Evolutionary conservation across 2,329 filamentous ascomycete genomes (phyloP).

Genomic region (Emydomyces testavorans): DNA sequence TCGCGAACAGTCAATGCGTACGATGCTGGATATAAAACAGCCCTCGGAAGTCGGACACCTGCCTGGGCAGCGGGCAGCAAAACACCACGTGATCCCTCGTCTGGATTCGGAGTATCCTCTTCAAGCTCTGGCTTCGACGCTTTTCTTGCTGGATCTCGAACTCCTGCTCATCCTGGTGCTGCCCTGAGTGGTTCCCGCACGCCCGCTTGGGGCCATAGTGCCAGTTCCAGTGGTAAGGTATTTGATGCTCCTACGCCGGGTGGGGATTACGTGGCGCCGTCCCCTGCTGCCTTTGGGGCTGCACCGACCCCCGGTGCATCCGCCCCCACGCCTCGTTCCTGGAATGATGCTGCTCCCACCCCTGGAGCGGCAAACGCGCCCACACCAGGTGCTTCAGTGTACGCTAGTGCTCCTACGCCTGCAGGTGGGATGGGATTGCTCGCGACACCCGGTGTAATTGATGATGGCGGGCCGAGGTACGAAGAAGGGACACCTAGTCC

Average conservation of each 20-base stretch:
- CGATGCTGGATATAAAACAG: slow-evolving; percentile 57
- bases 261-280: slow-evolving; percentile 53
- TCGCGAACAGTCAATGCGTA: slow-evolving; percentile 49
- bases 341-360: slow-evolving; percentile 36
- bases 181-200: slow-evolving; percentile 40
- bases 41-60: slow-evolving; percentile 57
- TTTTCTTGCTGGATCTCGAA: slow-evolving; percentile 61
- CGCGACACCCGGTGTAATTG: slow-evolving; percentile 30
- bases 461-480: slow-evolving; percentile 34
- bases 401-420: slow-evolving; percentile 40
- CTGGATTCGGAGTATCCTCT: slow-evolving; percentile 45
- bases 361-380: slow-evolving; percentile 38
- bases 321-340: slow-evolving; percentile 42
- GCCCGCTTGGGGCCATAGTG: slow-evolving; percentile 33
- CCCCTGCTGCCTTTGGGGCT: slow-evolving; percentile 44
- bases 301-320: slow-evolving; percentile 60
- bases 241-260: slow-evolving; percentile 69
- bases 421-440: slow-evolving; percentile 27
- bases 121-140: slow-evolving; percentile 58
- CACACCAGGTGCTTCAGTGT: slow-evolving; percentile 34
- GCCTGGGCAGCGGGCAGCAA: slow-evolving; percentile 69
- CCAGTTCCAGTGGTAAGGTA: slow-evolving; percentile 26
- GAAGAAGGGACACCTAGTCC: slow-evolving; percentile 36
- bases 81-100: slow-evolving; percentile 59
- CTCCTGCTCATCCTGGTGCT: slow-evolving; percentile 59